Base-by-base conservation (phyloP, 495 filamentous ascomycete species). In the Schizothecium vesticola region DNA sequence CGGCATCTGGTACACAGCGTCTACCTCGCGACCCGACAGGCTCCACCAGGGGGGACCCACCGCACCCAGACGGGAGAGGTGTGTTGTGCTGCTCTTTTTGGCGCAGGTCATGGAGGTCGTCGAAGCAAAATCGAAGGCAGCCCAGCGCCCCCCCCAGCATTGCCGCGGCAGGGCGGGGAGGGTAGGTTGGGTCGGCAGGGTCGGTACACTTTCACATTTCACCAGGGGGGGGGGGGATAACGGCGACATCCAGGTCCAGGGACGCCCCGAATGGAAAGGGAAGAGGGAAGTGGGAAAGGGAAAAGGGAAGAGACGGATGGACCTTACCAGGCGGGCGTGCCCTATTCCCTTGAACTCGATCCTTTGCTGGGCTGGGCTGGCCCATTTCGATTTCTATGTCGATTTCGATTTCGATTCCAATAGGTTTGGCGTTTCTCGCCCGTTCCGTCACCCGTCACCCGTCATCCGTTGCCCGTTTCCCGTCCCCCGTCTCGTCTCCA, bases 401-500 rank as follows among this genome's bases (percentile, higher is more conserved):
- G n/a, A 70, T 67, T 72, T 28, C 51, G 65, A 59, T 65, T 61
- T 64, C 64, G 60, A 73, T 69, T 72, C 67, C 65, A 64, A 73
- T 3, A 43, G 33, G 33, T 72, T 74, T 69, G 72, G 43, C 65
- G 65, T 66, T 66, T 61, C 56, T 66, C 64, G 65, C 65, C 26
- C 23, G 23, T 59, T 16, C 58, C 58, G 23, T 26, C 16, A 33
- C 64, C 31, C 56, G 66, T 31, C 12, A 4, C 13, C 33, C 28
- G 28, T 29, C 33, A n/a, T n/a, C 33, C 33, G 33, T 43, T 43
- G 9, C 33, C 60, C 59, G 65, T 68, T 26, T 72, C 75, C 72
- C 71, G 71, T 71, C 72, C 72, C 73, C 70, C 63, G 63, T 74
- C 63, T 67, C 55, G 55, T 80, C 67, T 78, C 81, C 73, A 76